Conservation (phyloP, 2,329 filamentous ascomycete species). For the Fusarium hostae region DNA sequence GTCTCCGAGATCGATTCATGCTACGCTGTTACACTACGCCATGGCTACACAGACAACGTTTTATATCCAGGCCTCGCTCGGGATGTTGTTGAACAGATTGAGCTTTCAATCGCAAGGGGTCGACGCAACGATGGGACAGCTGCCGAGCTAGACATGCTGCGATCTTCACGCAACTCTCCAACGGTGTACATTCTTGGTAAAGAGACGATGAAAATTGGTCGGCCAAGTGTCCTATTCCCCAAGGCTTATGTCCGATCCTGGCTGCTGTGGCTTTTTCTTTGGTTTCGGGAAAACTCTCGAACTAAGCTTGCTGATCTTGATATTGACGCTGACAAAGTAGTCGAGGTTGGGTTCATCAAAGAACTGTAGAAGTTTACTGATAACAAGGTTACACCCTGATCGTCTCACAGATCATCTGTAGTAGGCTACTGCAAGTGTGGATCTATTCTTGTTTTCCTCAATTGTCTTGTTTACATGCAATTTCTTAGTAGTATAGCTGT, state of each 20-base stretch:
- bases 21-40: neutral
- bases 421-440: too few species aligned
- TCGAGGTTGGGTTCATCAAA: neutral
- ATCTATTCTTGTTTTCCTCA: too few species aligned
- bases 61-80: neutral
- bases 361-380: neutral
- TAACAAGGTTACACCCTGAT: neutral
- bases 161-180: neutral
- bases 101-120: neutral
- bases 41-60: neutral
- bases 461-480: too few species aligned
- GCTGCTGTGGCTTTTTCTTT: neutral
- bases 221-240: neutral
- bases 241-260: neutral
- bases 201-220: neutral
- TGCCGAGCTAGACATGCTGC: neutral
- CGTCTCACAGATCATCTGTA: too few species aligned
- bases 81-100: neutral
- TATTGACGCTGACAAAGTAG: neutral
- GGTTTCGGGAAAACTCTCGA: neutral
- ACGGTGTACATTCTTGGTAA: neutral
- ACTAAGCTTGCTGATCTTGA: neutral
- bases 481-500: too few species aligned
- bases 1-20: neutral
- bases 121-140: neutral